These are phyloP conservation scores for Bisporella sp. DNA, from an alignment of 2,329 filamentous ascomycete genomes.

Conservation along the genomic window DNA sequence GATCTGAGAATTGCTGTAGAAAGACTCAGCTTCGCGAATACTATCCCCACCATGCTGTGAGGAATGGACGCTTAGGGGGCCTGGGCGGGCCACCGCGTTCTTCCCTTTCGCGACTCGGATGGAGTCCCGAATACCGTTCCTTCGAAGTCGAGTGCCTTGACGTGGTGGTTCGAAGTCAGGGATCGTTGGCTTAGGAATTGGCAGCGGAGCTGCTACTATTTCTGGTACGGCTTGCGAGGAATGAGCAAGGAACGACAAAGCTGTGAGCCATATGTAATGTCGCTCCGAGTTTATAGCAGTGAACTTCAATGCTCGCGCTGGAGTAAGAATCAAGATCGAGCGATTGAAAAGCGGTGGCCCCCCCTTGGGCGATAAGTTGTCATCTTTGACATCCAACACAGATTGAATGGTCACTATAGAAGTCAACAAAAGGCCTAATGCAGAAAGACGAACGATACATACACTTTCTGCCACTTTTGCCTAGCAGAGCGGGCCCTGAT, in stretches of 20 bases:
- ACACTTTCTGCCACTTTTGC: conserved; percentile 93
- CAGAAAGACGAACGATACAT: conserved; percentile 38
- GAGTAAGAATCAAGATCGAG: conserved; percentile 91
- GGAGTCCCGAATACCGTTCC: conserved; percentile 68
- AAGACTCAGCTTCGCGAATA: conserved; percentile 18
- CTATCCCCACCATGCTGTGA: conserved; percentile 15
- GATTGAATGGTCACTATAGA: conserved; percentile 82
- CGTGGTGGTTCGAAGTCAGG: conserved; percentile 39
- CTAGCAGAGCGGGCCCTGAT: conserved; percentile 78
- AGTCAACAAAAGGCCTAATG: conserved; percentile 23
- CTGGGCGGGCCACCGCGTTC: conserved; percentile 28
- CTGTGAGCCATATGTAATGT: conserved; percentile 92
- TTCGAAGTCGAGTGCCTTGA: conserved; percentile 26
- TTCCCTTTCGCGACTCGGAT: conserved; percentile 79
- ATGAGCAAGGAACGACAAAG: conserved; percentile 89
- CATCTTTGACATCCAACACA: conserved; percentile 93
- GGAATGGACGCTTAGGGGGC: conserved; percentile 31
- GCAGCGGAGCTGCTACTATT: conserved; percentile 50
- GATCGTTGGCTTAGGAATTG: conserved; percentile 40
- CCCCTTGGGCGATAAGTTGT: conserved; percentile 76
- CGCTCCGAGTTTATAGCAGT: conserved; percentile 77
- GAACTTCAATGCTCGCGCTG: conserved; percentile 90
- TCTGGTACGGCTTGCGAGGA: conserved; percentile 77
- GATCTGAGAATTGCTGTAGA: conserved; percentile 14
- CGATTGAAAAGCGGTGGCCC: conserved; percentile 67